Conservation (phyloP, 805 yeast species). For the Starmerella asiatica region DNA sequence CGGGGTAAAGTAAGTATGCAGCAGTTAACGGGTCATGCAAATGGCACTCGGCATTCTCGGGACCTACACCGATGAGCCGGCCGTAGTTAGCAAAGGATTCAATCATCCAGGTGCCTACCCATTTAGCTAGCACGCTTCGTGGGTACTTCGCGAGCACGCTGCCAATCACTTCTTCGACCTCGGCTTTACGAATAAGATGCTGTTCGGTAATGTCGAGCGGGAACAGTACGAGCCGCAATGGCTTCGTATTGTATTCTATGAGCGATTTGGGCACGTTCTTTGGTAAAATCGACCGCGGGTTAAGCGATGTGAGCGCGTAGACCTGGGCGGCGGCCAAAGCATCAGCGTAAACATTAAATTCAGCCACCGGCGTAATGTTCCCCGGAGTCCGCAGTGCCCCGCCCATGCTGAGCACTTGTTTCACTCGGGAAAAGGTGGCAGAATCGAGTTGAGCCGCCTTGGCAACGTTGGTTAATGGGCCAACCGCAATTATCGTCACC, state of each 20-base stretch:
- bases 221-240: slow-evolving; percentile 25
- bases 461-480: slow-evolving; percentile 32
- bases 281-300: slow-evolving; percentile 26
- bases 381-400: slow-evolving; percentile 29
- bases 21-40: slow-evolving; percentile 33
- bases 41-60: slow-evolving; percentile 18
- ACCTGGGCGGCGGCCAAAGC: slow-evolving; percentile 31
- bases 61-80: slow-evolving; percentile 18
- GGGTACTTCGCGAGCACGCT: slow-evolving; percentile 7
- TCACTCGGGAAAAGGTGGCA: slow-evolving; percentile 26
- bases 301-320: slow-evolving; percentile 25
- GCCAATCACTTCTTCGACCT: slow-evolving; percentile 17
- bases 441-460: slow-evolving; percentile 31
- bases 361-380: slow-evolving; percentile 32
- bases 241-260: slow-evolving; percentile 11
- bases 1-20: slow-evolving; percentile 23
- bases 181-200: slow-evolving; percentile 22
- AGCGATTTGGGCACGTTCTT: slow-evolving; percentile 16
- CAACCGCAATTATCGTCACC: slow-evolving; percentile 30
- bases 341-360: slow-evolving; percentile 32
- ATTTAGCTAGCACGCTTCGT: slow-evolving; percentile 25
- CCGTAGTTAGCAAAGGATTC: slow-evolving; percentile 19
- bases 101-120: slow-evolving; percentile 28
- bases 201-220: slow-evolving; percentile 30
- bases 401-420: slow-evolving; percentile 31